phyloP scores from a whole-genome alignment of 73 alveolate species.

The Paramecium caudatum region DNA sequence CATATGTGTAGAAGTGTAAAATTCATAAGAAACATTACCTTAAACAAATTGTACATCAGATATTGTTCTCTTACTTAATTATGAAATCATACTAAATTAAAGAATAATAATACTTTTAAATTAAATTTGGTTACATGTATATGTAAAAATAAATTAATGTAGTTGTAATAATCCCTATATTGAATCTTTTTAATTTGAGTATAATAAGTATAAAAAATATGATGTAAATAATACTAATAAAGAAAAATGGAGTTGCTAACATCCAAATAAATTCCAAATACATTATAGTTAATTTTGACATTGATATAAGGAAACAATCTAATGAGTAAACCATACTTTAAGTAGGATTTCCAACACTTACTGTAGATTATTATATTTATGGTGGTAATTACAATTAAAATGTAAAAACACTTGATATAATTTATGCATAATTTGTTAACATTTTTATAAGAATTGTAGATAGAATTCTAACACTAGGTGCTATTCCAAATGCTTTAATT shows the following conservation, averaged over 20 bases:
- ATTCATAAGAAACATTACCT: conserved; percentile 49
- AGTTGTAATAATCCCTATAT: conserved; percentile 37
- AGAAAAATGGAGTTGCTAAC: conserved; percentile 34
- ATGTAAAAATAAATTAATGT: conserved; percentile 46
- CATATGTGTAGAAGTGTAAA: conserved; percentile 1
- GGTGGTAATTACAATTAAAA: conserved; percentile 50
- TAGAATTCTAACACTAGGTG: not conserved
- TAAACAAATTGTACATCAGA: conserved; percentile 28
- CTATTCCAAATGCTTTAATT: conserved; percentile 12
- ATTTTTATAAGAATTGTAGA: conserved; percentile 32
- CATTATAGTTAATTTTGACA: not conserved
- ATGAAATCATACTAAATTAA: conserved; percentile 12
- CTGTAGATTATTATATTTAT: not conserved
- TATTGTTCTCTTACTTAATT: not conserved
- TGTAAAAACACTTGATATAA: conserved; percentile 19
- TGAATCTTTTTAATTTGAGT: not conserved
- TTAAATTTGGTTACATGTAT: conserved; percentile 39
- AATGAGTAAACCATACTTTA: conserved; percentile 42
- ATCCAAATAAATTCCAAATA: conserved; percentile 48
- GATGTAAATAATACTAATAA: not conserved
- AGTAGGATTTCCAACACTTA: conserved; percentile 43
- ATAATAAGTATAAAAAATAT: not conserved
- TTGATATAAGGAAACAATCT: not conserved
- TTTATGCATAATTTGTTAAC: conserved; percentile 40
- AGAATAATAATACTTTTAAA: not conserved